phyloP scores from a whole-genome alignment of 2,329 filamentous ascomycete genomes.

The Alternaria ethzedia region DNA sequence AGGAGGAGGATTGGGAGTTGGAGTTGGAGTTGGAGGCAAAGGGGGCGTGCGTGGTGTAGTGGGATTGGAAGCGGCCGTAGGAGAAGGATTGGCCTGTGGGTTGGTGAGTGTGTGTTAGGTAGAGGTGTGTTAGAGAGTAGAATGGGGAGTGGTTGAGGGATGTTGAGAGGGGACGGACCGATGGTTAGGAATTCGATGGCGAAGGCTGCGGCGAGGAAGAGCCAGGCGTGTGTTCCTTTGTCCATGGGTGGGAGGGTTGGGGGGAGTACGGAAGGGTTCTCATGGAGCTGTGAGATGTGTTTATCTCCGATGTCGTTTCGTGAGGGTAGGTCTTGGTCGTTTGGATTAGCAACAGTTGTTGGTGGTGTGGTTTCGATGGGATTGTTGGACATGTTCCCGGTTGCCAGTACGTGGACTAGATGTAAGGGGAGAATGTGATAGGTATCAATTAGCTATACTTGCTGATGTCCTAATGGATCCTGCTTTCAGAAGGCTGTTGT shows the following conservation, averaged over 20 bases:
- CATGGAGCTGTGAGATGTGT: background rate
- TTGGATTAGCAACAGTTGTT: background rate
- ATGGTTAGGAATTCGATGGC: conserved; percentile 54
- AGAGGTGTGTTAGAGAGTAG: no score
- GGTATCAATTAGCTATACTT: background rate
- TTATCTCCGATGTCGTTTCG: background rate
- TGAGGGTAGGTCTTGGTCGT: background rate
- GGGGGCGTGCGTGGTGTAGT: conserved; percentile 66
- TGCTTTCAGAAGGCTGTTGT: background rate
- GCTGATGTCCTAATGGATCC: background rate
- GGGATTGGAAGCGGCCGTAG: conserved; percentile 74
- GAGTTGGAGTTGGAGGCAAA: conserved; percentile 47
- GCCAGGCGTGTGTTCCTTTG: conserved; percentile 24
- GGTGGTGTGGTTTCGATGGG: background rate
- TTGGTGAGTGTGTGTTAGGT: background rate
- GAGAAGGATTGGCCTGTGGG: conserved; percentile 67
- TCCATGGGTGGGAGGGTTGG: conserved; percentile 18
- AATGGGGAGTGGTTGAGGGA: no score
- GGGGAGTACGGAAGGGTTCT: background rate
- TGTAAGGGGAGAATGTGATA: background rate
- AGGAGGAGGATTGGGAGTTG: conserved; percentile 13
- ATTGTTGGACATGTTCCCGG: background rate
- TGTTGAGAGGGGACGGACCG: background rate
- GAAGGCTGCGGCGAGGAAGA: conserved; percentile 46
- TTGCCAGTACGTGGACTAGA: background rate